These are phyloP conservation scores for Cyberlindnera bimundalis DNA, from an alignment of 805 yeast species.

Conservation along the genomic window DNA sequence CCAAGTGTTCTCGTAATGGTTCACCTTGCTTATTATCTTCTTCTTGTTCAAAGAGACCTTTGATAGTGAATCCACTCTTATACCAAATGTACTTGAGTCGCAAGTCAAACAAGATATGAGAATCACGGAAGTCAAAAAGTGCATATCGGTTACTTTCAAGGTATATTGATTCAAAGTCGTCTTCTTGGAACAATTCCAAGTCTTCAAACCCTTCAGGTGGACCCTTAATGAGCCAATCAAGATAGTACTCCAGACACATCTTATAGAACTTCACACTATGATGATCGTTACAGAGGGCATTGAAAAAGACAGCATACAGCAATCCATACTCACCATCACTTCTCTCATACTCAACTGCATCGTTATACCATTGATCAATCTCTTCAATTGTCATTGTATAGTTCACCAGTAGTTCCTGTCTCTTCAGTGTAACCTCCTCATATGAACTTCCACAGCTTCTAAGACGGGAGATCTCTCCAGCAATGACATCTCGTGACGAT, in stretches of 20 bases:
- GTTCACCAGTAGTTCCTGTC: slow-evolving; percentile 1
- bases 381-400: slow-evolving; percentile 6
- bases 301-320: slow-evolving; percentile 1
- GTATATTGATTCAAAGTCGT: slow-evolving; percentile 1
- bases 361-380: slow-evolving; percentile 7
- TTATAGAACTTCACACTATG: slow-evolving; percentile 2
- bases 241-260: slow-evolving; percentile 5
- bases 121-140: not conserved
- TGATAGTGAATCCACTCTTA: slow-evolving; percentile 1
- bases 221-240: slow-evolving; percentile 3
- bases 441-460: no score
- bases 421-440: no score
- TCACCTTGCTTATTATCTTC: not conserved
- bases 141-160: not conserved
- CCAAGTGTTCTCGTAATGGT: not conserved
- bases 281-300: not conserved
- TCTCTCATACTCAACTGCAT: slow-evolving; percentile 2
- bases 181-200: slow-evolving; percentile 1
- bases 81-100: not conserved
- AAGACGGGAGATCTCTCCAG: no score
- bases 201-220: slow-evolving; percentile 4
- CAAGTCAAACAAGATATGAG: not conserved
- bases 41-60: slow-evolving; percentile 7
- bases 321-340: slow-evolving; percentile 1
- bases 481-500: no score